phyloP scores from a whole-genome alignment of 805 yeast species.

The Pichia occidentalis region DNA sequence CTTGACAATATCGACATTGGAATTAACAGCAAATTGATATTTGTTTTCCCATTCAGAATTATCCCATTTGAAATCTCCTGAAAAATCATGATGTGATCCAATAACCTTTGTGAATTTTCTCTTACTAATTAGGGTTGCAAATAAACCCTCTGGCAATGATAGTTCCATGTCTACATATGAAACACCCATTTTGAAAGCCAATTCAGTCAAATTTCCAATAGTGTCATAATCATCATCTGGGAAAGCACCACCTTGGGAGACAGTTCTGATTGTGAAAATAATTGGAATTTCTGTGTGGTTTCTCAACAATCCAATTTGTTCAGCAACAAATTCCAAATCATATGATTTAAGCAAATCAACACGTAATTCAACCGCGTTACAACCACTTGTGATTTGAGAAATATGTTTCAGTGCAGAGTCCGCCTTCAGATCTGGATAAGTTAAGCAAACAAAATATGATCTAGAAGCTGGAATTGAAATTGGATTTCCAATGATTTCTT shows the following conservation, averaged over 20 bases:
- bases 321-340: slow-evolving; percentile 53
- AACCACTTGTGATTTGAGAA: slow-evolving; percentile 55
- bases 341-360: slow-evolving; percentile 59
- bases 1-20: slow-evolving; percentile 70
- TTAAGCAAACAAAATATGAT: slow-evolving; percentile 68
- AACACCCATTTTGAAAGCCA: slow-evolving; percentile 73
- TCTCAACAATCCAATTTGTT: slow-evolving; percentile 67
- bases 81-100: slow-evolving; percentile 76
- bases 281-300: slow-evolving; percentile 63
- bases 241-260: slow-evolving; percentile 76
- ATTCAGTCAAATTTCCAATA: slow-evolving; percentile 44
- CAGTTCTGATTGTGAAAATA: slow-evolving; percentile 72
- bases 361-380: slow-evolving; percentile 77
- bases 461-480: slow-evolving; percentile 38
- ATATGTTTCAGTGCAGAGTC: slow-evolving; percentile 35
- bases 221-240: slow-evolving; percentile 48
- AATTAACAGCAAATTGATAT: slow-evolving; percentile 57
- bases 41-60: slow-evolving; percentile 67
- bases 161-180: slow-evolving; percentile 79
- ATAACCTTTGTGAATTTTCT: slow-evolving; percentile 65
- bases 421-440: slow-evolving; percentile 51
- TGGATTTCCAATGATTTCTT: slow-evolving; percentile 53
- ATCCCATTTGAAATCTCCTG: slow-evolving; percentile 58
- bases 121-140: slow-evolving; percentile 43
- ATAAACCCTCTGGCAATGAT: slow-evolving; percentile 51